Evolutionary conservation across 176 grass and related monocot genomes (phyloP).

Genomic region (Eleusine coracana): DNA sequence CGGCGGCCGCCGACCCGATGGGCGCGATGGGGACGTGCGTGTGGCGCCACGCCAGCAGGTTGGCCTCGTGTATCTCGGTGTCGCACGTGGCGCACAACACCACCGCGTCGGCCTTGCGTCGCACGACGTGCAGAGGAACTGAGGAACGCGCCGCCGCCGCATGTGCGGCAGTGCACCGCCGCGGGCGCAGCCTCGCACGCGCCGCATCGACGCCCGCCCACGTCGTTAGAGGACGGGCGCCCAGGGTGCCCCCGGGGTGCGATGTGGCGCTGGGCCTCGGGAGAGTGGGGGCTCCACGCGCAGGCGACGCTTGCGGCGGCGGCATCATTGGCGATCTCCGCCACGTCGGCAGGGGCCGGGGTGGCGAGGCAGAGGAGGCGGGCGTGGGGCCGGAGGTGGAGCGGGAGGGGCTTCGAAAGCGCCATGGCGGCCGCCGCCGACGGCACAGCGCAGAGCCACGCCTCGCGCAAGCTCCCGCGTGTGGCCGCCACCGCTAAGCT

Average conservation of each 20-base stretch:
- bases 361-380: slow-evolving; percentile 46
- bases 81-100: slow-evolving; percentile 74
- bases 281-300: slow-evolving; percentile 55
- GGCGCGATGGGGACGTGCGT: slow-evolving; percentile 61
- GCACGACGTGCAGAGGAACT: slow-evolving; percentile 52
- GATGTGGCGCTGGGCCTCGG: slow-evolving; percentile 47
- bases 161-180: slow-evolving; percentile 57
- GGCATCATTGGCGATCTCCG: slow-evolving; percentile 37
- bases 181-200: slow-evolving; percentile 52
- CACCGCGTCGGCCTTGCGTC: slow-evolving; percentile 89
- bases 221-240: slow-evolving; percentile 28
- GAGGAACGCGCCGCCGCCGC: slow-evolving; percentile 30
- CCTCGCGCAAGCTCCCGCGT: too few species aligned
- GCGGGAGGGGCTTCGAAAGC: slow-evolving; percentile 47
- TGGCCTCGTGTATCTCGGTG: slow-evolving; percentile 84
- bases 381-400: slow-evolving; percentile 43
- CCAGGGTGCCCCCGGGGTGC: slow-evolving; percentile 41
- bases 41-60: slow-evolving; percentile 87
- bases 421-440: slow-evolving; percentile 52
- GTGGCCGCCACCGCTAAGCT: too few species aligned
- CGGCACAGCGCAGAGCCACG: background rate
- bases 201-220: slow-evolving; percentile 46
- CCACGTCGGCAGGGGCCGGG: slow-evolving; percentile 14
- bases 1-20: slow-evolving; percentile 40
- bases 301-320: slow-evolving; percentile 63